These are phyloP conservation scores for Fagus crenata DNA, from an alignment of 306 rosid species.

Conservation along the genomic window DNA sequence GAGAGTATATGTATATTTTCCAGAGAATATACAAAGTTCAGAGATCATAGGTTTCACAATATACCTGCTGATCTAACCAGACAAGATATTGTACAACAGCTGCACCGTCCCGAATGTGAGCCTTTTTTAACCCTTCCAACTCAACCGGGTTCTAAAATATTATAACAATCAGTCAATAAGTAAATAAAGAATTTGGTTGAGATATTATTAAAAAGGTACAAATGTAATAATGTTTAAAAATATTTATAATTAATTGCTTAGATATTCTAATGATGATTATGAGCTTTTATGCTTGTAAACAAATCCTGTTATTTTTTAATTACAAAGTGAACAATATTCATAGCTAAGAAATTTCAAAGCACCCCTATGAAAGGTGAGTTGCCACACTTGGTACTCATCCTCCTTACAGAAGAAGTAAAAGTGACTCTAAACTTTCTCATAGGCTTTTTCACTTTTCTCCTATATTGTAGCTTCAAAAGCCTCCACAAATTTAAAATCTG, in stretches of 20 bases:
- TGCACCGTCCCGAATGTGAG: slow-evolving; percentile 94
- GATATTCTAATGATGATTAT: neutral
- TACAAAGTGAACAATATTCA: neutral
- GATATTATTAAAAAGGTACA: neutral
- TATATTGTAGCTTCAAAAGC: neutral
- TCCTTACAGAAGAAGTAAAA: neutral
- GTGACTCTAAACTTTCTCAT: neutral
- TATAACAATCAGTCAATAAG: slow-evolving; percentile 16
- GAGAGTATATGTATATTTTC: neutral
- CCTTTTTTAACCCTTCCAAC: slow-evolving; percentile 78
- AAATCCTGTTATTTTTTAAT: neutral
- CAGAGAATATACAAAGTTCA: slow-evolving; percentile 14
- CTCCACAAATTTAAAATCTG: neutral
- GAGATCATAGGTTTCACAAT: slow-evolving; percentile 25
- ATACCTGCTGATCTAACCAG: slow-evolving; percentile 90
- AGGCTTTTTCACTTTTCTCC: neutral
- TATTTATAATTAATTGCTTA: neutral
- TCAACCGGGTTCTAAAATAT: slow-evolving; percentile 73
- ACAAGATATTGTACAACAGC: slow-evolving; percentile 94
- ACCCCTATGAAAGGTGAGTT: neutral
- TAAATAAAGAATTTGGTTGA: neutral
- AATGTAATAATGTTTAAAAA: neutral
- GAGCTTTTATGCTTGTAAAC: neutral
- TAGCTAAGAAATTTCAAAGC: slow-evolving; percentile 1
- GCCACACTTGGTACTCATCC: neutral